Conservation (phyloP, 2,329 filamentous ascomycete genomes). For the Macrophomina pseudophaseolina region DNA sequence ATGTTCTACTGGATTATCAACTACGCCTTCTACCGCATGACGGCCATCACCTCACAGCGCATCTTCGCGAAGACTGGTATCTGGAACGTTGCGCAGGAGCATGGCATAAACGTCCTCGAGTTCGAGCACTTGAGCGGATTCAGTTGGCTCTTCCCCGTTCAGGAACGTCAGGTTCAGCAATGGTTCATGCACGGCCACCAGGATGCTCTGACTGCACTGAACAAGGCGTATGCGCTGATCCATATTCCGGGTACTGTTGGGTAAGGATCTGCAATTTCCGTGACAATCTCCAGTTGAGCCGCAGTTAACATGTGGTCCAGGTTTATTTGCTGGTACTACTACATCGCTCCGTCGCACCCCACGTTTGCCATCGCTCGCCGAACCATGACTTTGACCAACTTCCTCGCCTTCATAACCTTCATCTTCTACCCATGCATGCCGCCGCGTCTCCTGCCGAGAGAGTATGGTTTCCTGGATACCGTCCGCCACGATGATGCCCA, state of each 20-base stretch:
- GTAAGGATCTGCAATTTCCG: slow-evolving; percentile 42
- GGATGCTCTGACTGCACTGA: slow-evolving; percentile 59
- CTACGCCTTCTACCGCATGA: slow-evolving; percentile 67
- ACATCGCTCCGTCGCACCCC: slow-evolving; percentile 58
- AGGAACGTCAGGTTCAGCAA: slow-evolving; percentile 59
- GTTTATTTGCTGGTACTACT: slow-evolving; percentile 69
- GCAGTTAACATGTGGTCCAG: slow-evolving; percentile 39
- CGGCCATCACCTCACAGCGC: slow-evolving; percentile 57
- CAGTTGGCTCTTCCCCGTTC: slow-evolving; percentile 59
- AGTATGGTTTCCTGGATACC: slow-evolving; percentile 54
- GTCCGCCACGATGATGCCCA: slow-evolving; percentile 54
- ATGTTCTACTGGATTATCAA: slow-evolving; percentile 77
- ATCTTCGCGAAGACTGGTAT: slow-evolving; percentile 60
- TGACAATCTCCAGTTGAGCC: slow-evolving; percentile 21
- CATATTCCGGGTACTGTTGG: slow-evolving; percentile 66
- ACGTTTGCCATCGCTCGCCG: slow-evolving; percentile 52
- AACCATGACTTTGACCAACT: slow-evolving; percentile 58
- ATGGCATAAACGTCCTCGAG: slow-evolving; percentile 61
- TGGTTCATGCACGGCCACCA: slow-evolving; percentile 63
- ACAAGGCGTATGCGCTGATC: slow-evolving; percentile 64
- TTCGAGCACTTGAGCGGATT: slow-evolving; percentile 59
- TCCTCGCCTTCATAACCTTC: slow-evolving; percentile 59
- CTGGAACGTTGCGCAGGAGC: slow-evolving; percentile 61
- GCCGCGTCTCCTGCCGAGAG: slow-evolving; percentile 51
- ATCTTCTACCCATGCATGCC: slow-evolving; percentile 61